Evolutionary conservation across 2,329 filamentous ascomycete species (phyloP), one percentile per base, ranked within the genome.

Genomic region (Stachybotrys chlorohalonatus): DNA sequence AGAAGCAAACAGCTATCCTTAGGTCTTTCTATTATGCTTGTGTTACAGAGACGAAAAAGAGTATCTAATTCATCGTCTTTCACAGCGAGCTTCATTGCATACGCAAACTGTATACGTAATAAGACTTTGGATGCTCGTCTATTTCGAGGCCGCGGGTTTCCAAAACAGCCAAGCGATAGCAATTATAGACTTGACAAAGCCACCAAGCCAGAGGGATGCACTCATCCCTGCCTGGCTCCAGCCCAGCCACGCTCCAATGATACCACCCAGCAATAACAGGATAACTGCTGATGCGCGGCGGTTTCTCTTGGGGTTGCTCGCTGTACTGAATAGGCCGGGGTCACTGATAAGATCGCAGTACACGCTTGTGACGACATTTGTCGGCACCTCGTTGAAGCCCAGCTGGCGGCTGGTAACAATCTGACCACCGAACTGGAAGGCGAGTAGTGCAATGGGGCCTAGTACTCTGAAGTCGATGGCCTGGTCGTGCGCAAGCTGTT

Each of bases 271-370:
- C 5, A 82, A 63, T 31, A 80, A 66, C 15, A 77, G 59, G 1
- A 80, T 64, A 8, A 76, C 74, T 30, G 74, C 73, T 1, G 66
- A 61, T 24, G 76, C 65, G 8, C 79, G 65, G 8, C 79, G 68
- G 64, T 81, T 77, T 45, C 79, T 66, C 65, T 80, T 78, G 15
- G 71, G 68, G 57, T 82, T 82, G 11, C 73, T 68, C 49, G 57
- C 59, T 16, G 62, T 55, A 2, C 72, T 68, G n/a, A 79, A 69
- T 11, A 81, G 64, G 45, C 73, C 67, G 3, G 74, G 73, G 61
- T 82, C 79, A 16, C 74, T 76, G 60, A 78, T 71, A 30, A 82
- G 60, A 60, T 81, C 79, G 61, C 75, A 79, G 61, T 80, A 79
- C 46, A 79, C 66, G 54, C 74, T 78, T n/a, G 79, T 82, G 46